Base-by-base conservation (phyloP, 2,329 filamentous ascomycete species). In the Monosporascus sp. region DNA sequence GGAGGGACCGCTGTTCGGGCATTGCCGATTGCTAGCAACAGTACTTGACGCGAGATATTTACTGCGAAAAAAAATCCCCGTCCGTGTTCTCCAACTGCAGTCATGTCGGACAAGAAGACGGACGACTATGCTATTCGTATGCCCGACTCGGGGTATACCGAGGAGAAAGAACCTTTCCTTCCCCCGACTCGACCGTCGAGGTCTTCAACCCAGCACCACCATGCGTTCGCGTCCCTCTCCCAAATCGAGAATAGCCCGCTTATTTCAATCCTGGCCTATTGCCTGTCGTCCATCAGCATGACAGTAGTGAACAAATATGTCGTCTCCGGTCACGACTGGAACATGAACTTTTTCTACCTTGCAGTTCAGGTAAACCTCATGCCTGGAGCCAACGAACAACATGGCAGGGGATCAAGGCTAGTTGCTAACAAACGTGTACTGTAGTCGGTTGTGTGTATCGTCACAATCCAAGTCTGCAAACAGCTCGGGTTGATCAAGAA, bases 221-320 rank as follows among this genome's bases (percentile, higher is more conserved):
- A 58, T 19, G 57, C 68, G 58, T 60, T 68, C 63, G 65, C 60
- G 54, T 58, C 70, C 56, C 64, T 78, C 44, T 70, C 76, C 57
- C 74, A 76, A 63, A 70, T 91, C 58, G 81, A 86, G 65, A 90
- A 91, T 74, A 94, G 85, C 72, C 89, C 91, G 17, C 77, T 83
- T 46, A 70, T 94, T 48, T 91, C 93, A 22, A 89, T 99, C 64
- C 69, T 96, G 60, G 85, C 89, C 48, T 99, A 99, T 78, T 99
- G 94, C 73, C 78, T 88, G 65, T 90, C 93, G 51, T 97, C 92
- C n/a, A 99, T 99, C 69, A 83, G 93, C 72, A 99, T 99, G 94
- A 99, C 94, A 7, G 89, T 97, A n/a, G 94, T 95, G 72, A 99
- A 99, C 78, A 99, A 99, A 80, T 99, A 95, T 72, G 92, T 97